Evolutionary conservation across 306 rosid genomes (phyloP).

Genomic region (Castanea sativa): DNA sequence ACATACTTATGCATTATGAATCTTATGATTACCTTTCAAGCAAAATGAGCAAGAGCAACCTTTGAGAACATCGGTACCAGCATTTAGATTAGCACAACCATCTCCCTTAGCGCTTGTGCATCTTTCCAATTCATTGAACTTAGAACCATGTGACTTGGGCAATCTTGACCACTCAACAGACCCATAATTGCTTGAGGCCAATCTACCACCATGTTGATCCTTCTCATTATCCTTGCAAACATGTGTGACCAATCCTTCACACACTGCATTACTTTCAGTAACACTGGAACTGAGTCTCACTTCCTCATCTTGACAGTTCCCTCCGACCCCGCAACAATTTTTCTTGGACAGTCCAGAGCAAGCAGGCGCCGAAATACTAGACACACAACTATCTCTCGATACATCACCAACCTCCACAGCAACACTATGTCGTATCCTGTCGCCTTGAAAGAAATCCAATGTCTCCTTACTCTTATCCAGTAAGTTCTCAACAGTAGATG

Average conservation of each 20-base stretch:
- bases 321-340: slow-evolving; percentile 16
- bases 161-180: slow-evolving; percentile 22
- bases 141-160: slow-evolving; percentile 37
- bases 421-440: neutral
- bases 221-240: slow-evolving; percentile 27
- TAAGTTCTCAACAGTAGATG: slow-evolving; percentile 11
- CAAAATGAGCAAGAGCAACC: slow-evolving; percentile 79
- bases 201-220: slow-evolving; percentile 16
- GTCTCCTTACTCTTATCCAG: slow-evolving; percentile 6
- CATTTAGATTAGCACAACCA: slow-evolving; percentile 21
- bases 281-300: slow-evolving; percentile 15
- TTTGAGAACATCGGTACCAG: slow-evolving; percentile 40
- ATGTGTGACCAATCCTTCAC: slow-evolving; percentile 26
- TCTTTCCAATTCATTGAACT: slow-evolving; percentile 46
- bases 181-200: slow-evolving; percentile 21
- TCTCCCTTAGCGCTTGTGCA: slow-evolving; percentile 46
- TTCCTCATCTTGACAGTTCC: slow-evolving; percentile 19
- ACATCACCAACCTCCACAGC: slow-evolving; percentile 21
- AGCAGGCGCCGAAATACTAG: slow-evolving; percentile 10
- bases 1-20: neutral
- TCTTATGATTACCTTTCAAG: slow-evolving; percentile 60
- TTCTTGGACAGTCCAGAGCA: slow-evolving; percentile 9
- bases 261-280: slow-evolving; percentile 9
- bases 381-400: slow-evolving; percentile 24
- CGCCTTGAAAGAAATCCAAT: neutral